Conservation (phyloP, 345 rosid genomes). For the Hibiscus syriacus region DNA sequence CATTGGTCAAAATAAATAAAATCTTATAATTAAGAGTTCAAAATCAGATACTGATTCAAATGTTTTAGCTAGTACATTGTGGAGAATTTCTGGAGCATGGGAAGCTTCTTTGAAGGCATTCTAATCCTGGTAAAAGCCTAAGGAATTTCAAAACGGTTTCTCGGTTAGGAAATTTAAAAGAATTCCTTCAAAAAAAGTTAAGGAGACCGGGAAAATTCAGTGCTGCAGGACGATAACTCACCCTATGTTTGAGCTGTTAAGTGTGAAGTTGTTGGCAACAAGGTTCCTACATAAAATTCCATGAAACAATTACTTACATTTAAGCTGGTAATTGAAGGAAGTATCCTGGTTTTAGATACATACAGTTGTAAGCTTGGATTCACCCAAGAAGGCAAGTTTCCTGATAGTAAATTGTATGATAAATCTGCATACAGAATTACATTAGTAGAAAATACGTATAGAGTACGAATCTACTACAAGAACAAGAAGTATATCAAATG, state of each 20-base stretch:
- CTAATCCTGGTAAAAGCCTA: slow-evolving; percentile 29
- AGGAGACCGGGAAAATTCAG: background rate
- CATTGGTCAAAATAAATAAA: background rate
- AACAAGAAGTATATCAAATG: background rate
- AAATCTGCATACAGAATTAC: slow-evolving; percentile 21
- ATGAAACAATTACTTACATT: background rate
- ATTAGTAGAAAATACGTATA: background rate
- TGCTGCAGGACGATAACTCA: background rate
- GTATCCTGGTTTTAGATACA: slow-evolving; percentile 4
- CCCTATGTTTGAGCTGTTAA: slow-evolving; percentile 23
- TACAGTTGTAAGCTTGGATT: slow-evolving; percentile 22
- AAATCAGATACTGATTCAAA: background rate
- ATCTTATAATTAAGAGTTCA: background rate
- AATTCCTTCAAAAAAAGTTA: background rate
- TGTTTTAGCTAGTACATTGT: slow-evolving; percentile 16
- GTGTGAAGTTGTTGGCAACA: slow-evolving; percentile 29
- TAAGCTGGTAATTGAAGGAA: background rate
- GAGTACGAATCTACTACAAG: too few species aligned
- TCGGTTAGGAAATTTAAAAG: background rate
- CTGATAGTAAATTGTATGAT: slow-evolving; percentile 31
- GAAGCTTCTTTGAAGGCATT: slow-evolving; percentile 33
- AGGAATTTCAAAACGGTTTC: slow-evolving; percentile 6
- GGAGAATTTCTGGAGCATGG: slow-evolving; percentile 23
- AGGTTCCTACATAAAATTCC: slow-evolving; percentile 25
- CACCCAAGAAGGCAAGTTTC: slow-evolving; percentile 34